Evolutionary conservation across 805 yeast species (phyloP).

Genomic region (Yarrowia divulgata): DNA sequence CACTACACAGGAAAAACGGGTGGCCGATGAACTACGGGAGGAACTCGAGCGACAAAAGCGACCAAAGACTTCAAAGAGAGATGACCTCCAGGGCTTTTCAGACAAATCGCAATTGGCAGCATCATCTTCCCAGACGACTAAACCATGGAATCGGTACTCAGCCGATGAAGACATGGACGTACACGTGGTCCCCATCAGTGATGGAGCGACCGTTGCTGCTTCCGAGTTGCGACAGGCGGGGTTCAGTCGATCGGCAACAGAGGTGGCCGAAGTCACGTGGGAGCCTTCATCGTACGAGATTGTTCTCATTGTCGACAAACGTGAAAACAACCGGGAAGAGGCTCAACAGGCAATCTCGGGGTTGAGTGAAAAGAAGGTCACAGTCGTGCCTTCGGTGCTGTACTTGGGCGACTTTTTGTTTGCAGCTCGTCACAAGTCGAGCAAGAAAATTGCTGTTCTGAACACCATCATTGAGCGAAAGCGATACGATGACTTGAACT

Average conservation of each 20-base stretch:
- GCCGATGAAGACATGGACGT: constrained; percentile 6
- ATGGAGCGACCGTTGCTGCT: not conserved
- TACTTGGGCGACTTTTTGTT: constrained; percentile 89
- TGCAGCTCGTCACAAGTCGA: constrained; percentile 73
- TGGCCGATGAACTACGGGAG: not conserved
- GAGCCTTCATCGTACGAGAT: constrained; percentile 6
- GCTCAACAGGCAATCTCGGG: constrained; percentile 7
- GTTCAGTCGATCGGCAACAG: not conserved
- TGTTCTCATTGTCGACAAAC: constrained; percentile 14
- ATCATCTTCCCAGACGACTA: not conserved
- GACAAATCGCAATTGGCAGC: not conserved
- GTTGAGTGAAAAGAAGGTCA: not conserved
- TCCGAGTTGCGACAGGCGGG: not conserved
- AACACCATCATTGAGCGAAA: constrained; percentile 91
- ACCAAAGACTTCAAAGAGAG: not conserved
- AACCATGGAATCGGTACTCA: not conserved
- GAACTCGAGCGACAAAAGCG: constrained; percentile 7
- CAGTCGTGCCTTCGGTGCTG: constrained; percentile 47
- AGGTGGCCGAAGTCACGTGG: not conserved
- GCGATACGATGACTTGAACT: constrained; percentile 81
- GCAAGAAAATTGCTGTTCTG: constrained; percentile 70
- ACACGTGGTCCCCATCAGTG: constrained; percentile 2
- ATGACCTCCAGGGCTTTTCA: not conserved
- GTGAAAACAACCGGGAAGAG: constrained; percentile 19
- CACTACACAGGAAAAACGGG: not conserved